Evolutionary conservation across 495 filamentous ascomycete genomes (phyloP), one percentile per base, ranked within the genome.

Genomic region (Thermochaetoides thermophila): DNA sequence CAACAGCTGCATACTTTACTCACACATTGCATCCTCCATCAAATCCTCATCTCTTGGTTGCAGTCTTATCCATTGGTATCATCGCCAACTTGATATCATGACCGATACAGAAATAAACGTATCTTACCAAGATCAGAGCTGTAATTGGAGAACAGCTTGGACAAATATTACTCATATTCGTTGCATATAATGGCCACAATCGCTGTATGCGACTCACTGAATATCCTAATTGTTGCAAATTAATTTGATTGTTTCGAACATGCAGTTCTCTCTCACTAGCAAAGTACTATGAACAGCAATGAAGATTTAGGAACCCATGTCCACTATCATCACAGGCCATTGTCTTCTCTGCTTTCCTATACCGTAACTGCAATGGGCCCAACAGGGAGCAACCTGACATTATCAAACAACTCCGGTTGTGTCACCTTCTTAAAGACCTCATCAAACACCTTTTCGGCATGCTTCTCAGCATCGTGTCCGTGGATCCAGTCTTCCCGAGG

Each of bases 401-500:
- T 27, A 10, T 38, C 34, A 8, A 26, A 34, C 4, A 26, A 17
- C n/a, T 42, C 35, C 11, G 32, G 35, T 12, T 34, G 19, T 2
- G 45, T 39, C 7, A 42, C 32, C 30, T 41, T 31, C 32, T 42
- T 46, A 13, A 66, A 54, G 10, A 50, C 36, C 23, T 56, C 53
- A 13, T 64, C 63, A 40, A 68, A 70, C 11, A 51, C 53, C 32
- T 71, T 68, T 24, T 69, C 63, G 4, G 68, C 60, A 35, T 73
- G 55, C 44, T 60, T 66, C 56, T 71, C 69, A 1, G 66, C 59
- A 32, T 74, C 69, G 40, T 64, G 63, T 1, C 45, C 32, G 31
- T 70, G 67, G n/a, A 74, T 69, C 69, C 69, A 74, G 27, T 65
- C 67, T 38, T 71, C 63, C 0, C 68, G 51, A 7, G 63, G 68